Evolutionary conservation across 768 basidiomycete genomes (phyloP).

Genomic region (Amanita subjunquillea): DNA sequence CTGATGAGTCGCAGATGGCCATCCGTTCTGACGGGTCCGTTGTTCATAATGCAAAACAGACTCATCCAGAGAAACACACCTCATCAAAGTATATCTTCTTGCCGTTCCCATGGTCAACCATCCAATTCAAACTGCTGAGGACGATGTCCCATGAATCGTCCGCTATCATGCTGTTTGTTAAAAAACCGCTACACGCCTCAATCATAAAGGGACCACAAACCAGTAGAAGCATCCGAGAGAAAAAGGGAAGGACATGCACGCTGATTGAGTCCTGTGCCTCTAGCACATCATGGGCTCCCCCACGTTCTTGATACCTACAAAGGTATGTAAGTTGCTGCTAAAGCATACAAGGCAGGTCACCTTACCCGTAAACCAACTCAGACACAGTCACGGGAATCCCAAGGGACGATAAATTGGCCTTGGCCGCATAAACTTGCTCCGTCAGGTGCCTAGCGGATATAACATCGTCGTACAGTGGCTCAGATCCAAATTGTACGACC

Average conservation of each 20-base stretch:
- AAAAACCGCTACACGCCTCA: not conserved
- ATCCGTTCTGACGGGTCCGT: slow-evolving; percentile 37
- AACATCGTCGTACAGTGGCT: slow-evolving; percentile 43
- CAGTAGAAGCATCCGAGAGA: slow-evolving; percentile 37
- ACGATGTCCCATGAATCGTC: slow-evolving; percentile 43
- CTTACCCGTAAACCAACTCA: slow-evolving; percentile 33
- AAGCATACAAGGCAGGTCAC: slow-evolving; percentile 12
- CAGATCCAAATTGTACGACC: slow-evolving; percentile 48
- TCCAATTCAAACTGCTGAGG: slow-evolving; percentile 40
- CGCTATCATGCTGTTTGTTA: slow-evolving; percentile 17
- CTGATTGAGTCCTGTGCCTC: slow-evolving; percentile 44
- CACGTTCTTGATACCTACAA: slow-evolving; percentile 28
- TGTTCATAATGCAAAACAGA: not conserved
- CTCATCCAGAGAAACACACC: slow-evolving; percentile 16
- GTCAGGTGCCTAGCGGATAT: slow-evolving; percentile 32
- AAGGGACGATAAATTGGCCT: slow-evolving; percentile 31
- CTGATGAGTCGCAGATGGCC: slow-evolving; percentile 45
- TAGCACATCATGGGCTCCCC: slow-evolving; percentile 40
- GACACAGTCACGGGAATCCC: slow-evolving; percentile 48
- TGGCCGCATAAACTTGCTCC: slow-evolving; percentile 31
- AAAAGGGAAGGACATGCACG: slow-evolving; percentile 52
- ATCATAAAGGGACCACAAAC: slow-evolving; percentile 12
- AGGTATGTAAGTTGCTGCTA: not conserved
- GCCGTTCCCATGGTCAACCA: slow-evolving; percentile 39
- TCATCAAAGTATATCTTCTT: slow-evolving; percentile 60